Conservation (phyloP, 805 yeast genomes). For the Candida cerambycidarum region DNA sequence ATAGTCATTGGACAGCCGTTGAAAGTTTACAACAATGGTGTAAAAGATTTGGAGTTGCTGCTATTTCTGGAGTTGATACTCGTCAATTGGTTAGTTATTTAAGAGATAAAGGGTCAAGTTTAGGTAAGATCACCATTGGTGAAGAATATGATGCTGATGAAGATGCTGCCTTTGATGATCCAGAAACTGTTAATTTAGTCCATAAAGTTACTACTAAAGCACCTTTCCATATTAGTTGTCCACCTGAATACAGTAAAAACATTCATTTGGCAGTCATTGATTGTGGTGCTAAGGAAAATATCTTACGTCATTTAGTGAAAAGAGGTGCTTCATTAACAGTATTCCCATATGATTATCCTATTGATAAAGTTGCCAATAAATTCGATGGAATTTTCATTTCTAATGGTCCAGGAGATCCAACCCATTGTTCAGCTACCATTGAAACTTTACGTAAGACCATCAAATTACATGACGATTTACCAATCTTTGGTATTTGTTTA, state of each 20-base stretch:
- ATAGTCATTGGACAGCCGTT: conserved; percentile 99
- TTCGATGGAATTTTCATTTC: conserved; percentile 95
- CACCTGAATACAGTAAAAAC: conserved; percentile 51
- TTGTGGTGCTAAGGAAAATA: conserved; percentile 98
- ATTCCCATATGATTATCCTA: conserved; percentile 93
- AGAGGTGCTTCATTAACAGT: conserved; percentile 97
- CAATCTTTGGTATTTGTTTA: conserved; percentile 95
- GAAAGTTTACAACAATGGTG: conserved; percentile 96
- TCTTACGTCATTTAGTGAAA: conserved; percentile 85
- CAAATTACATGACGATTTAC: conserved; percentile 62
- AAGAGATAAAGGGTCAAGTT: conserved; percentile 94
- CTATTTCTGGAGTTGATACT: conserved; percentile 96
- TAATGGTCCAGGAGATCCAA: conserved; percentile 98
- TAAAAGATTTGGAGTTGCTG: conserved; percentile 90
- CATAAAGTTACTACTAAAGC: conserved; percentile 93
- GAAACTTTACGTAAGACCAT: conserved; percentile 70
- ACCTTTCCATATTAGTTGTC: conserved; percentile 84
- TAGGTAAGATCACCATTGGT: conserved; percentile 87
- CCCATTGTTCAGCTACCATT: conserved; percentile 80
- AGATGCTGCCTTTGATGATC: conserved; percentile 88
- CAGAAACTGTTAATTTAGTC: conserved; percentile 85
- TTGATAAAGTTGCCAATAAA: conserved; percentile 84
- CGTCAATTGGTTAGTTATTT: conserved; percentile 88
- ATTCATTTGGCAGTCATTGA: conserved; percentile 88
- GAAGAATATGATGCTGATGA: conserved; percentile 90